A percentile compares a stretch with the other conserved stretches of the same genome.
These are phyloP conservation scores for Globomyces pollinis-pini DNA, from an alignment of 192 early-diverging fungal genomes.

Conservation along the genomic window DNA sequence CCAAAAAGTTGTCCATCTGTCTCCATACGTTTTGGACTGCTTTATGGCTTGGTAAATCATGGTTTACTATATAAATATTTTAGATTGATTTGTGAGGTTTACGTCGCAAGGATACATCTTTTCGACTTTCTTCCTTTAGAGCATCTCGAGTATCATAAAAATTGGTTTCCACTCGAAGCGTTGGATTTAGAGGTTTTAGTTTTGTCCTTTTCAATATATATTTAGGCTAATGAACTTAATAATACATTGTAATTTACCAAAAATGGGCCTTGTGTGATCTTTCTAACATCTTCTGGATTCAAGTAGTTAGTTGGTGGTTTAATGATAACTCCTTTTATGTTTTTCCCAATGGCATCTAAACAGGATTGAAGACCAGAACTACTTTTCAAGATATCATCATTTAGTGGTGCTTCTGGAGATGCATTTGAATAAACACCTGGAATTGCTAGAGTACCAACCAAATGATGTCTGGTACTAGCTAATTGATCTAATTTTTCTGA, in stretches of 20 bases:
- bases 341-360: slow-evolving; percentile 26
- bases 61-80: too few relatives aligned
- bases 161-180: slow-evolving; percentile 33
- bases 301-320: neutral
- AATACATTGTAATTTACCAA: slow-evolving; percentile 21
- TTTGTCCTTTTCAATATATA: slow-evolving; percentile 13
- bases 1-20: neutral
- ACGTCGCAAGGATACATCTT: slow-evolving; percentile 12
- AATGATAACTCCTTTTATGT: slow-evolving; percentile 8
- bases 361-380: slow-evolving; percentile 27
- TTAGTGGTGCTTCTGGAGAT: slow-evolving; percentile 7
- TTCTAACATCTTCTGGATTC: neutral
- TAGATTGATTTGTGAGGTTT: too few relatives aligned
- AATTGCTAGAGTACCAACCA: slow-evolving; percentile 33
- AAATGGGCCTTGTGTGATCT: slow-evolving; percentile 37
- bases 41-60: neutral
- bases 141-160: slow-evolving; percentile 27
- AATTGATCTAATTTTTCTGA: slow-evolving; percentile 16
- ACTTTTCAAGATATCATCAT: slow-evolving; percentile 24
- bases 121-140: slow-evolving; percentile 21
- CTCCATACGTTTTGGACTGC: neutral
- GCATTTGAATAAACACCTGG: slow-evolving; percentile 22
- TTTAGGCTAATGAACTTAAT: slow-evolving; percentile 14
- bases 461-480: slow-evolving; percentile 34
- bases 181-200: slow-evolving; percentile 24